Evolutionary conservation across 495 filamentous ascomycete genomes (phyloP).

Genomic region (Penicillium paradoxum): DNA sequence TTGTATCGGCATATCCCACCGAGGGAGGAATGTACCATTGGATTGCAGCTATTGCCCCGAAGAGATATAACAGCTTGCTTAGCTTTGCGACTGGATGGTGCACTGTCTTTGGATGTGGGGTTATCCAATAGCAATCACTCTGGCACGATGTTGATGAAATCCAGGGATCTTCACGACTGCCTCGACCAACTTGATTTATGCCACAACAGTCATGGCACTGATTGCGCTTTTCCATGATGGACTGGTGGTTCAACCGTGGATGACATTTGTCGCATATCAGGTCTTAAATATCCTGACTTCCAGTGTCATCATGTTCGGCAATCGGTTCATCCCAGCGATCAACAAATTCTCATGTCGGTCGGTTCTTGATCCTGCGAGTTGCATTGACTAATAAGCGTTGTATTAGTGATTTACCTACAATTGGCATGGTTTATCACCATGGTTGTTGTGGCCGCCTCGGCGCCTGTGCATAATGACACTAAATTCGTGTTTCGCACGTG

Average conservation of each 20-base stretch:
- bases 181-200: slow-evolving; percentile 39
- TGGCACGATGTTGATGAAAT: background rate
- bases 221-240: slow-evolving; percentile 34
- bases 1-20: slow-evolving; percentile 48
- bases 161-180: slow-evolving; percentile 40
- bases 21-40: slow-evolving; percentile 53
- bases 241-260: slow-evolving; percentile 34
- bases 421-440: slow-evolving; percentile 65
- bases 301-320: slow-evolving; percentile 33
- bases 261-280: slow-evolving; percentile 35
- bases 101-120: slow-evolving; percentile 38
- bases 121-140: too few species aligned
- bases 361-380: background rate
- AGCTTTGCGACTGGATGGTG: slow-evolving; percentile 40
- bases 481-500: slow-evolving; percentile 60
- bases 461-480: slow-evolving; percentile 48
- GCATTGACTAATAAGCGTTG: background rate
- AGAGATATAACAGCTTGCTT: slow-evolving; percentile 31
- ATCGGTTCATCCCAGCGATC: slow-evolving; percentile 30
- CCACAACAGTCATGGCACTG: slow-evolving; percentile 30
- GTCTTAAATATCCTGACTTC: slow-evolving; percentile 30
- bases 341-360: slow-evolving; percentile 35
- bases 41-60: slow-evolving; percentile 50
- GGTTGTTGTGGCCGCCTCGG: slow-evolving; percentile 59
- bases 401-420: slow-evolving; percentile 51